Base-by-base conservation (phyloP, 768 basidiomycete species). In the Rossbeevera mucosa region DNA sequence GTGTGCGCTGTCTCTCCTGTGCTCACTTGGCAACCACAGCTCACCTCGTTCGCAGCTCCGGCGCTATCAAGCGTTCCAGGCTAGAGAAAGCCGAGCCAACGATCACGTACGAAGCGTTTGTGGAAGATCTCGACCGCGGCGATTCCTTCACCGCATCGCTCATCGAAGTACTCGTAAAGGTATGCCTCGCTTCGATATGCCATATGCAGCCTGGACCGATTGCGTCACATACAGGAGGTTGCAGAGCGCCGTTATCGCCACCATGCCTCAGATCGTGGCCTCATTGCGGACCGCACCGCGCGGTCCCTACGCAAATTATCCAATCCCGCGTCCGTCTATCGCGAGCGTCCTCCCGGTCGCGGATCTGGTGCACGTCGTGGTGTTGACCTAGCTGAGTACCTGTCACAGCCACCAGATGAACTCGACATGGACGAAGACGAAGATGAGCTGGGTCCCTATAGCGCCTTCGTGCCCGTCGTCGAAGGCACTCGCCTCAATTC, bases 131-230 rank as follows among this genome's bases (percentile, higher is more conserved):
- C 45, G 88, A 91, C 63, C 78, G 77, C 21, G 88, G 88, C 14
- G 89, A 91, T 64, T 83, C 86, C 1, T 91, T 91, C 67, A 90
- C 88, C 0, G 80, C 88, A 5, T 78, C 85, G 0, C 64, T 91
- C 46, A 71, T 90, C 52, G 88, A 91, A 54, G 78, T 87, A 44
- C 75, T 91, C 42, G 89, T 91, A 62, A 87, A 86, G 72, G 89
- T 91, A 61, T 66, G 80, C 24, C 4, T 33, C 40, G 12, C 8
- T n/a, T 26, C 22, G 24, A 0, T 18, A 22, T 42, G 11, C 30
- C 44, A 44, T 46, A 33, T 12, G 14, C 43, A 21, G 31, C 21
- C 21, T 14, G 26, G 11, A 20, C 55, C 16, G 24, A 69, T 52
- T 5, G 38, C 4, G 24, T 7, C 44, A 25, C 18, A 24, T n/a